phyloP scores from a whole-genome alignment of 257 asterid species.

The Solanum rostratum region DNA sequence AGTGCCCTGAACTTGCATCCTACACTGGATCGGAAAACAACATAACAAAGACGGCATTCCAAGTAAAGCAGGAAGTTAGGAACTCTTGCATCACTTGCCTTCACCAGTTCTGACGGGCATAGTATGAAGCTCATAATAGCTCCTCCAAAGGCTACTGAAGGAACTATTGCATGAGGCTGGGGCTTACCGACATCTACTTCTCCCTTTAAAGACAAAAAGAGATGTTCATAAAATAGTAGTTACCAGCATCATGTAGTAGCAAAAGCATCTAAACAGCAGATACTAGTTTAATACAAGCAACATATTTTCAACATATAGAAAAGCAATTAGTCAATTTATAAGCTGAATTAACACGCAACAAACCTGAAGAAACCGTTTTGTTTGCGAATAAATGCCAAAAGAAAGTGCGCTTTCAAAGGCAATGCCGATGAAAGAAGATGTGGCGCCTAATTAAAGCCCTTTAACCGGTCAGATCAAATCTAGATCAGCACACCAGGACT shows the following conservation, averaged over 20 bases:
- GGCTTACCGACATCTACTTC: constrained; percentile 47
- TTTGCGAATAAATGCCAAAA: constrained; percentile 86
- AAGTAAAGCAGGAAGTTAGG: neutral
- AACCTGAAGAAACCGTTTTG: constrained; percentile 74
- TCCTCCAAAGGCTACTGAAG: constrained; percentile 82
- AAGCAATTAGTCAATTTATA: neutral
- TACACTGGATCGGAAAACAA: constrained; percentile 83
- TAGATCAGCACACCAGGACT: neutral
- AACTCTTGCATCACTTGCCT: constrained; percentile 36
- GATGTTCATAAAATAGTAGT: neutral
- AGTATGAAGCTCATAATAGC: constrained; percentile 68
- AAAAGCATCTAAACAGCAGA: neutral
- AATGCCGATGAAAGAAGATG: constrained; percentile 88
- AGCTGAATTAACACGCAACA: neutral
- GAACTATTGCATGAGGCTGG: constrained; percentile 51
- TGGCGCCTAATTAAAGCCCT: constrained; percentile 89
- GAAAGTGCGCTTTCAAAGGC: constrained; percentile 89
- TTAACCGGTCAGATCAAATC: constrained; percentile 39
- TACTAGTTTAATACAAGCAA: neutral
- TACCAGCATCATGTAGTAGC: neutral
- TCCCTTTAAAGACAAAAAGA: constrained; percentile 35
- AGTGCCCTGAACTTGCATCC: constrained; percentile 95
- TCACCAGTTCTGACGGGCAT: constrained; percentile 85
- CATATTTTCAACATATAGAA: neutral
- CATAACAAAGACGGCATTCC: constrained; percentile 2